Base-by-base conservation (phyloP, 352 stramenopile species). In the Pythium phragmiticola region DNA sequence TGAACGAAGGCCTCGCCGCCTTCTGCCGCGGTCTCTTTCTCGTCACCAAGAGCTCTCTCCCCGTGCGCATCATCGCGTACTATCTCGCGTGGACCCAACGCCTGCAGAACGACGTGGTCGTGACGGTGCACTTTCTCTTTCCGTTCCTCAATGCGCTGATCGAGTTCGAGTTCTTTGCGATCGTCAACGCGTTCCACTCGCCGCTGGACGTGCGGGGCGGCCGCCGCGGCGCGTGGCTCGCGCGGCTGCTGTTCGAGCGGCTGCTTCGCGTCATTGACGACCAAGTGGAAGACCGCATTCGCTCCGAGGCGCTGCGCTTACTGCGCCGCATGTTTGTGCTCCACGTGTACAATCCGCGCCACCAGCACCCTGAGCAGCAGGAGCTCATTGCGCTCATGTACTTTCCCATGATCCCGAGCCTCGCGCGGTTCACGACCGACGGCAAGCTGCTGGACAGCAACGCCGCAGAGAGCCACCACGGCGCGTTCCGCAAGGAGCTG, bases 81-180 rank as follows among this genome's bases (percentile, higher is more conserved):
- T 87, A 79, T 39, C 61, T 89, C 0, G 65, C 73, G n/a, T 73
- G 63, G 63, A 71, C 81, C n/a, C 60, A 81, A 5, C 55, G 47
- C n/a, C 54, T 73, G 26, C 57, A 77, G 39, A 49, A 66, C 14
- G 79, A 88, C 34, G 72, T 78, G 3, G 82, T 82, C 47, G 78
- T 80, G 13, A 74, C 88, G 0, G 74, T 84, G 3, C 82, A 91
- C 33, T 70, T 90, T 11, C 68, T 86, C 63, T 87, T 91, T 39
- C 80, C 82, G 13, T 93, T 90, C 42, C 57, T 90, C 19, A 69
- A 76, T 19, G 75, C 77, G 28, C 63, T 93, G 33, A 75, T 87
- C 33, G 84, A 90, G 41, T 89, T 89, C 37, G 82, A 91, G 66
- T 76, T 81, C 23, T 93, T 93, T 26, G 73, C 80, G 1, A 71